phyloP scores from a whole-genome alignment of 176 grass and related monocot genomes.

The Poa annua region DNA sequence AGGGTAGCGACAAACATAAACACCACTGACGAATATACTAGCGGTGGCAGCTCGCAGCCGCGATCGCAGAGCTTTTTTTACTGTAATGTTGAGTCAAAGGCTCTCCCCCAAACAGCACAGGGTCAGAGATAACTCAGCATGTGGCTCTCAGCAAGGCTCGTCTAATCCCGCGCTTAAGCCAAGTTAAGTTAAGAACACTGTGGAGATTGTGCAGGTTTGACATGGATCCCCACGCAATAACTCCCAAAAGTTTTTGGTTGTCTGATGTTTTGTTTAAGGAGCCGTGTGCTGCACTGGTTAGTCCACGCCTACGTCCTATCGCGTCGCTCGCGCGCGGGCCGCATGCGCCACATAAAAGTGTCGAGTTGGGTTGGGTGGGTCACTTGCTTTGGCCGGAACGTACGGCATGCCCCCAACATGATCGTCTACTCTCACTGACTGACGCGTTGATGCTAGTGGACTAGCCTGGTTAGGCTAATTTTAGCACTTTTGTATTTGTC shows the following conservation, averaged over 20 bases:
- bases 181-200: not conserved
- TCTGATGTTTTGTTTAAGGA: not conserved
- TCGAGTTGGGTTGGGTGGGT: not conserved
- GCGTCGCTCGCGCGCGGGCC: not conserved
- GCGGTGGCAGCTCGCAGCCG: not conserved
- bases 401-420: not conserved
- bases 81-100: not conserved
- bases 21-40: not conserved
- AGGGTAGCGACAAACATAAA: not conserved
- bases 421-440: not conserved
- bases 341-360: not conserved
- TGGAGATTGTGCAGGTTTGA: not conserved
- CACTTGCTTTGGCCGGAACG: not conserved
- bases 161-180: not conserved
- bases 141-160: not conserved
- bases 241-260: conserved; percentile 23
- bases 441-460: too few relatives aligned
- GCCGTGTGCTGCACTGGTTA: not conserved
- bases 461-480: too few relatives aligned
- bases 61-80: not conserved
- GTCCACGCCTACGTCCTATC: not conserved
- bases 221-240: conserved; percentile 21
- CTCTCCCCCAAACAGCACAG: not conserved
- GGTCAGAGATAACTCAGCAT: not conserved
- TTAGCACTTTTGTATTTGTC: too few relatives aligned